Percentiles rank a stretch among this genome's conserved stretches.
Evolutionary conservation across 345 rosid species (phyloP).

Genomic region (Zanthoxylum bungeanum): DNA sequence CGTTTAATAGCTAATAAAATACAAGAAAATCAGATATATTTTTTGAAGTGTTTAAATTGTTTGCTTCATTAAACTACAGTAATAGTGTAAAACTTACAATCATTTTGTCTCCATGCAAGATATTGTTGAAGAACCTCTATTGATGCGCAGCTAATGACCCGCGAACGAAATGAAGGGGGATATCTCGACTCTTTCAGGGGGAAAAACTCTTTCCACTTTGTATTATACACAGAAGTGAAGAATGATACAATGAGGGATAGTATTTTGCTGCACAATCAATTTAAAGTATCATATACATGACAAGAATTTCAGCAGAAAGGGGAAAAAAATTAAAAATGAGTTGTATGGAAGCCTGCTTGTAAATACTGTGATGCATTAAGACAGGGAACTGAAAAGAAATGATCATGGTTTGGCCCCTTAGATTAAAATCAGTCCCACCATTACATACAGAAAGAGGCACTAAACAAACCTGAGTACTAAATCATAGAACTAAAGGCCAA

Average conservation of each 20-base stretch:
- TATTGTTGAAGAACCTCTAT: constrained; percentile 75
- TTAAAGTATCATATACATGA: constrained; percentile 17
- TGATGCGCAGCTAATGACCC: constrained; percentile 59
- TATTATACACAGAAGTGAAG: constrained; percentile 61
- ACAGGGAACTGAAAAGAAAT: not conserved
- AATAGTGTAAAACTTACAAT: constrained; percentile 48
- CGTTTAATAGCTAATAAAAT: not conserved
- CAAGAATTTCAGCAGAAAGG: constrained; percentile 5
- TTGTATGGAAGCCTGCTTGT: not conserved
- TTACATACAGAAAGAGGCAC: not conserved
- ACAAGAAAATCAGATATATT: no score
- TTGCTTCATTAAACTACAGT: not conserved
- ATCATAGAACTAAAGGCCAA: not conserved
- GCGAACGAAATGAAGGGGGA: constrained; percentile 66
- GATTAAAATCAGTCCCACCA: not conserved
- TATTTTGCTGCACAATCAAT: constrained; percentile 69
- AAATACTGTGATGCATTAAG: not conserved
- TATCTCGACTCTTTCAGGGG: constrained; percentile 49
- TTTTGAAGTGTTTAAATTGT: not conserved
- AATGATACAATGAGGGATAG: constrained; percentile 64
- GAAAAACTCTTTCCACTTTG: constrained; percentile 74
- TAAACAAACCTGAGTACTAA: not conserved
- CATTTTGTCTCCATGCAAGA: constrained; percentile 87
- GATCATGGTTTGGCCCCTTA: not conserved
- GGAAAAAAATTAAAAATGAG: not conserved